phyloP scores from a whole-genome alignment of 106 monocot genomes.

The Triglochin maritima region DNA sequence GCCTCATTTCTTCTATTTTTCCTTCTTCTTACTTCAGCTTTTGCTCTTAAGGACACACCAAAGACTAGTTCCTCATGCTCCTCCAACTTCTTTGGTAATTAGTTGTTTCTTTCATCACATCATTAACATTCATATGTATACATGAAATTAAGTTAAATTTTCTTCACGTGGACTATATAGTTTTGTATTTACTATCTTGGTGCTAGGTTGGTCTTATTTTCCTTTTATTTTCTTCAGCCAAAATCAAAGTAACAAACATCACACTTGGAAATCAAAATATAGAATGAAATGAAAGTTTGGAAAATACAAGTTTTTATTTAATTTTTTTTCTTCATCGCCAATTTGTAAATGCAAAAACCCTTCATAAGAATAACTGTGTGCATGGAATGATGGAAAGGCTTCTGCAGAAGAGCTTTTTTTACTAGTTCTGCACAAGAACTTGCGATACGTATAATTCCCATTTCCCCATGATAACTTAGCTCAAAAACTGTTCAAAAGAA shows the following conservation, averaged over 20 bases:
- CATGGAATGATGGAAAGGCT: background rate
- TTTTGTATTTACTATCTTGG: background rate
- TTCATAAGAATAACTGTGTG: no score
- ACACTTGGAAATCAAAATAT: background rate
- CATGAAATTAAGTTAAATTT: no score
- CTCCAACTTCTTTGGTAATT: conserved; percentile 7
- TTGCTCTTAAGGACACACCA: background rate
- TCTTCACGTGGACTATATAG: background rate
- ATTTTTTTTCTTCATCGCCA: no score
- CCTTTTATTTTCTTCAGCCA: background rate
- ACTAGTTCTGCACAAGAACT: background rate
- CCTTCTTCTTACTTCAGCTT: background rate
- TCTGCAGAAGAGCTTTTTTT: background rate
- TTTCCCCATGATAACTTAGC: background rate
- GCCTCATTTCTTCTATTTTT: background rate
- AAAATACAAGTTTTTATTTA: no score
- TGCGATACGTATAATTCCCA: background rate
- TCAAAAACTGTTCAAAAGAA: no score
- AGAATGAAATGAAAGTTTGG: no score
- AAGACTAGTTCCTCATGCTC: conserved; percentile 3
- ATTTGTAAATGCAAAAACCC: no score
- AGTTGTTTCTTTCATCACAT: background rate
- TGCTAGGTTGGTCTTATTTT: background rate
- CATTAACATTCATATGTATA: background rate
- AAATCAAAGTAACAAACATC: background rate